Conservation (phyloP, 495 filamentous ascomycete genomes). For the Penicillium antarcticum region DNA sequence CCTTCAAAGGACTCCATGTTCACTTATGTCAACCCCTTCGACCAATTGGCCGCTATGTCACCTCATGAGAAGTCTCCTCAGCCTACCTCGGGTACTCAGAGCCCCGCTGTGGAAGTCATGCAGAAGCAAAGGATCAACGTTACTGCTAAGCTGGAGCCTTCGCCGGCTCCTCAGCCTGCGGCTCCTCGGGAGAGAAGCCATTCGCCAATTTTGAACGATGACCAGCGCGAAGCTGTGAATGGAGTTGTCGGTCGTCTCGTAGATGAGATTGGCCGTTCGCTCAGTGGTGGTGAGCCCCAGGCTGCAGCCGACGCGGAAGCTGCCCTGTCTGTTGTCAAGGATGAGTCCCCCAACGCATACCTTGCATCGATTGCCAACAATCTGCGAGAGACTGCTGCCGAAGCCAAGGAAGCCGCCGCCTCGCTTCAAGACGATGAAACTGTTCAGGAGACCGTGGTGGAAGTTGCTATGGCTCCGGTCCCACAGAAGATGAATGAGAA, state of each 20-base stretch:
- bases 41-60: conserved; percentile 67
- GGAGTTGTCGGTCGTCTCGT: conserved; percentile 69
- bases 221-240: conserved; percentile 62
- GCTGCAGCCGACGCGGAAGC: conserved; percentile 33
- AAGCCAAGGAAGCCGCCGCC: conserved; percentile 4
- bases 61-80: conserved; percentile 54
- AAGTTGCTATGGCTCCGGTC: conserved; percentile 52
- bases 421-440: conserved; percentile 38
- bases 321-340: conserved; percentile 21
- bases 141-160: conserved; percentile 17
- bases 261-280: conserved; percentile 63
- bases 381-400: conserved; percentile 32
- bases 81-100: conserved; percentile 37
- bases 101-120: conserved; percentile 29
- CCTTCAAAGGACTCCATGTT: conserved; percentile 54
- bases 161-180: background rate
- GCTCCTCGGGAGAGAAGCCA: conserved; percentile 25
- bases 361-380: conserved; percentile 32
- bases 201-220: conserved; percentile 32
- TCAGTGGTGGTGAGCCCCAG: conserved; percentile 61
- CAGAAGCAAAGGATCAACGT: conserved; percentile 24
- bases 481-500: conserved; percentile 55
- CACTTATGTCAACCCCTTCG: conserved; percentile 78
- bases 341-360: conserved; percentile 32
- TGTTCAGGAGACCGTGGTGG: conserved; percentile 54